These are phyloP conservation scores for Nicotiana rustica DNA, from an alignment of 305 asterid species.

Conservation along the genomic window DNA sequence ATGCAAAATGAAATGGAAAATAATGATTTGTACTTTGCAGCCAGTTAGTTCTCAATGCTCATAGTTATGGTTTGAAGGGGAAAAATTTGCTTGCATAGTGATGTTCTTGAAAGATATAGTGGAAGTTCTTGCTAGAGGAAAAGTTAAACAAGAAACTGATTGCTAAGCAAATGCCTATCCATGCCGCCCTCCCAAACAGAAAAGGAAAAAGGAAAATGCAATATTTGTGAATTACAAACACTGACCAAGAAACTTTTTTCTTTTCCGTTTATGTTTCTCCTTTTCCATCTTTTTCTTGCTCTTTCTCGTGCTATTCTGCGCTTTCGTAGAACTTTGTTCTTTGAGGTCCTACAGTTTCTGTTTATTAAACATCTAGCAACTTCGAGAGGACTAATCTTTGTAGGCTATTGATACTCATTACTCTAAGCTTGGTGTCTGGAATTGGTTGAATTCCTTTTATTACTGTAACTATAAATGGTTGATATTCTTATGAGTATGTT, in stretches of 20 bases:
- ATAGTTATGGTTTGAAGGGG: neutral
- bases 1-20: neutral
- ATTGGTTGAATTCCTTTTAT: neutral
- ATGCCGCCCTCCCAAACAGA: neutral
- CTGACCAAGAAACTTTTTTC: neutral
- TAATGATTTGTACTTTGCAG: neutral
- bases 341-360: neutral
- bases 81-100: neutral
- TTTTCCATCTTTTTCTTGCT: neutral
- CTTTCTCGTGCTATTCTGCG: slow-evolving; percentile 19
- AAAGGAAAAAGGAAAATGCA: neutral
- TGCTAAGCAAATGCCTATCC: neutral
- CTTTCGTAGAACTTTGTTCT: neutral
- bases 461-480: slow-evolving; percentile 15
- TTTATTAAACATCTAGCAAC: neutral
- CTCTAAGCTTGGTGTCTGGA: neutral
- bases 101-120: neutral
- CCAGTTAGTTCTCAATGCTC: neutral
- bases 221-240: neutral
- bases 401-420: neutral
- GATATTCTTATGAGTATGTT: slow-evolving; percentile 22
- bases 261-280: neutral
- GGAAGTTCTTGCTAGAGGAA: neutral
- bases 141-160: neutral
- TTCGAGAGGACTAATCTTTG: neutral